These are phyloP conservation scores for Bonia amplexicaulis DNA, from an alignment of 176 grass and related monocot species.

Conservation along the genomic window DNA sequence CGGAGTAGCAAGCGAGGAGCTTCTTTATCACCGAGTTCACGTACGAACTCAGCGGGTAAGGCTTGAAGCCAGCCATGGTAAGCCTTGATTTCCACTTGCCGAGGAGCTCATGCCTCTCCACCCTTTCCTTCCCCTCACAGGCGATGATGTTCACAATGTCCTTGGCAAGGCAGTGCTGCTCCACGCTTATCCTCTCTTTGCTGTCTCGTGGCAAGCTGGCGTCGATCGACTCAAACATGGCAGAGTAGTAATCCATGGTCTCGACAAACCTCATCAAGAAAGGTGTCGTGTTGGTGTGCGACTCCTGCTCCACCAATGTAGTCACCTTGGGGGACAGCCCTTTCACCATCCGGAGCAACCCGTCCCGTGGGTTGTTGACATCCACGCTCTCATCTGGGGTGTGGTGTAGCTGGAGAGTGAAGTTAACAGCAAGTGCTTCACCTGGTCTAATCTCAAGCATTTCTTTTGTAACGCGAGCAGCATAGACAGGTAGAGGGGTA, in stretches of 20 bases:
- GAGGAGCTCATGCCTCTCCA: constrained; percentile 87
- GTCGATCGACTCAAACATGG: constrained; percentile 94
- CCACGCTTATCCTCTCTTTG: constrained; percentile 82
- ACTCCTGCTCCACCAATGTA: constrained; percentile 94
- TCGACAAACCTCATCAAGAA: constrained; percentile 81
- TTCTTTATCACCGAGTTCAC: constrained; percentile 95
- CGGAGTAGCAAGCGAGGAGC: constrained; percentile 69
- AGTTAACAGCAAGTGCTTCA: constrained; percentile 88
- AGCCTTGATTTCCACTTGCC: constrained; percentile 95
- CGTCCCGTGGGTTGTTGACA: constrained; percentile 81
- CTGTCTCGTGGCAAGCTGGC: constrained; percentile 56
- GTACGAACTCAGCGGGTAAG: constrained; percentile 74
- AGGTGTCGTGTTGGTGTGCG: constrained; percentile 90
- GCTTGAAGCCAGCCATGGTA: constrained; percentile 90
- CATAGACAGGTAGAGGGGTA: constrained; percentile 47
- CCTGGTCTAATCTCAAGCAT: constrained; percentile 77
- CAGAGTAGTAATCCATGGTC: constrained; percentile 86
- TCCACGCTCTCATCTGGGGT: constrained; percentile 91
- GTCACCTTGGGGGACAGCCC: constrained; percentile 84
- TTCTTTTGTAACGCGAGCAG: constrained; percentile 62
- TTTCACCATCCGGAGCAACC: constrained; percentile 91
- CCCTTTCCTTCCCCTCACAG: constrained; percentile 82
- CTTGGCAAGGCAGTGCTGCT: constrained; percentile 94
- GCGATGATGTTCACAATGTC: constrained; percentile 97
- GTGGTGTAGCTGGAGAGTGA: constrained; percentile 87